A percentile compares a stretch with the other conserved stretches of the same genome.
Evolutionary conservation across 345 rosid species (phyloP).

Genomic region (Corchorus capsularis): DNA sequence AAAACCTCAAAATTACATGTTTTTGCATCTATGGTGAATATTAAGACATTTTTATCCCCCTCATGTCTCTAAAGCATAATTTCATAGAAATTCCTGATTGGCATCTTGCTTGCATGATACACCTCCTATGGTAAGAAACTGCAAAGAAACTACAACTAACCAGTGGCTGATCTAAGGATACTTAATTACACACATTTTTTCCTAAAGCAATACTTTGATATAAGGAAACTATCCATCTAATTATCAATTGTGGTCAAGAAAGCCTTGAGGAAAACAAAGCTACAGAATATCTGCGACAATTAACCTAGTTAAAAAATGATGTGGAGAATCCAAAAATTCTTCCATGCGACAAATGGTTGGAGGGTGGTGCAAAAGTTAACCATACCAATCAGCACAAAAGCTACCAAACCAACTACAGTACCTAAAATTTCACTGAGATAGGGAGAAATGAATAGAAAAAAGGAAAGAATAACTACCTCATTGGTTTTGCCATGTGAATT

Average conservation of each 20-base stretch:
- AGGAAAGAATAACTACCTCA: constrained; percentile 30
- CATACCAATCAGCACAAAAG: constrained; percentile 4
- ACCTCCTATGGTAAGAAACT: neutral
- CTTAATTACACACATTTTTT: neutral
- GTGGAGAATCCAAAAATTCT: neutral
- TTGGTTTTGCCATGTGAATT: constrained; percentile 29
- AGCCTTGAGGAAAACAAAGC: neutral
- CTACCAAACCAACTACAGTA: neutral
- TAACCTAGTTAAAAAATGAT: neutral
- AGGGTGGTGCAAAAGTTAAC: neutral
- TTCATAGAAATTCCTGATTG: neutral
- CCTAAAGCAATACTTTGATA: neutral
- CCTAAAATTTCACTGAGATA: neutral
- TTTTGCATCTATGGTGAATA: neutral
- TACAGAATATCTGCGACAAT: neutral
- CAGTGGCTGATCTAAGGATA: neutral
- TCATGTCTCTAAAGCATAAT: neutral
- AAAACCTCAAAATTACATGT: neutral
- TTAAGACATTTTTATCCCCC: neutral
- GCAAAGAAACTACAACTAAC: neutral
- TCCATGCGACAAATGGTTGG: neutral
- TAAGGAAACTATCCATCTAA: constrained; percentile 14
- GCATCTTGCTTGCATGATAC: neutral
- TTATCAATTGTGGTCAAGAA: neutral
- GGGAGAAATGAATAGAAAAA: neutral